Base-by-base conservation (phyloP, 1,139 yeast species). In the Hyphopichia burtonii region DNA sequence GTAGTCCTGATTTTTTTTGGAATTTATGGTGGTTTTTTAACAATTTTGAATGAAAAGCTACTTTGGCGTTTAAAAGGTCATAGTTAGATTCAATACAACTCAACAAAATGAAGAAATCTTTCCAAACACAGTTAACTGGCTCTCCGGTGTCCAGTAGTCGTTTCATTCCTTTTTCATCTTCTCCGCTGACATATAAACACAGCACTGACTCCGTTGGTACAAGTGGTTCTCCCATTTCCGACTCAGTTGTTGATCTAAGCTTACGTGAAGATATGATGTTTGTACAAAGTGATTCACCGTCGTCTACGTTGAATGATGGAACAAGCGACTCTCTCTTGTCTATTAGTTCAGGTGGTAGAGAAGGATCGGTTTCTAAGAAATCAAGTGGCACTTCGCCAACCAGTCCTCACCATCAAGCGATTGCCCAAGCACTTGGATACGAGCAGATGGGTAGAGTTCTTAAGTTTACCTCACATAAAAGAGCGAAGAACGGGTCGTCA, bases 141-240 rank as follows among this genome's bases (percentile, higher is more conserved):
- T n/a, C 25, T n/a, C 32, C 33, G 6, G 15, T 37, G 17, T 39
- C 38, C n/a, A 49, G 53, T n/a, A 39, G 47, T 20, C 45, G 65
- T n/a, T 55, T 59, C 34, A 51, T 60, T 22, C 64, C 65, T 8
- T 39, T 46, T 1, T 47, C 53, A 9, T 48, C 56, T 14, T 56
- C 61, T 2, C 42, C 58, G 4, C 57, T 49, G 54, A 54, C 43
- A 2, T 59, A 56, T 37, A 49, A 48, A 36, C 48, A 43, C 30
- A 30, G 17, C 19, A 34, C 22, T 15, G 36, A 20, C 14, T 31
- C 27, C n/a, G 37, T 22, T 11, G 19, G 8, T 16, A 15, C 12
- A 10, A 8, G 23, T 8, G 23, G 20, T n/a, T 17, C 18, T 33
- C 15, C 25, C 37, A 23, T 28, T 15, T n/a, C 30, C 12, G 12